phyloP scores from a whole-genome alignment of 805 yeast species.

The Hanseniaspora lindneri region DNA sequence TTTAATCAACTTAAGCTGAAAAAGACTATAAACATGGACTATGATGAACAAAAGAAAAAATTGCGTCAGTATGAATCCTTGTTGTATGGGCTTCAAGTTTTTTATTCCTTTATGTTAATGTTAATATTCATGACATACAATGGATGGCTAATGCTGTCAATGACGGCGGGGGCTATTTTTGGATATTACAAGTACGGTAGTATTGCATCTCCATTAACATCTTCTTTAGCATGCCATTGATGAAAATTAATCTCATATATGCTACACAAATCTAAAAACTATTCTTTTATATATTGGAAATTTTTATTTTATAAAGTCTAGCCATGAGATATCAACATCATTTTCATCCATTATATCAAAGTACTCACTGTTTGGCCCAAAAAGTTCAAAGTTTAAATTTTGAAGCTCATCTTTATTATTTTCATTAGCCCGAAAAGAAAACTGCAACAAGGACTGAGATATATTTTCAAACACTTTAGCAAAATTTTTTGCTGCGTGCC shows the following conservation, averaged over 20 bases:
- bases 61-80: constrained; percentile 30
- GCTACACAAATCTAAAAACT: neutral
- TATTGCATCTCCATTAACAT: neutral
- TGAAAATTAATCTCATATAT: too few species aligned
- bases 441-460: constrained; percentile 36
- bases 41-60: constrained; percentile 11
- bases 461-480: constrained; percentile 36
- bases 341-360: constrained; percentile 38
- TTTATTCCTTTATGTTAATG: constrained; percentile 63
- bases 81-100: constrained; percentile 53
- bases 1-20: constrained; percentile 16
- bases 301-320: constrained; percentile 24
- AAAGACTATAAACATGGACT: neutral
- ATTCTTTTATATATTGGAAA: neutral
- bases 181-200: constrained; percentile 47
- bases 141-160: constrained; percentile 72
- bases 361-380: constrained; percentile 36
- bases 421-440: constrained; percentile 31
- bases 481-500: constrained; percentile 38
- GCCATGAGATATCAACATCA: constrained; percentile 37
- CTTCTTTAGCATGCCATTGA: constrained; percentile 15
- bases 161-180: constrained; percentile 55
- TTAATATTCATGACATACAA: constrained; percentile 77
- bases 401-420: constrained; percentile 31
- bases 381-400: constrained; percentile 32